These are phyloP conservation scores for Nicotiana obtusifolia DNA, from an alignment of 257 asterid species.

Conservation along the genomic window DNA sequence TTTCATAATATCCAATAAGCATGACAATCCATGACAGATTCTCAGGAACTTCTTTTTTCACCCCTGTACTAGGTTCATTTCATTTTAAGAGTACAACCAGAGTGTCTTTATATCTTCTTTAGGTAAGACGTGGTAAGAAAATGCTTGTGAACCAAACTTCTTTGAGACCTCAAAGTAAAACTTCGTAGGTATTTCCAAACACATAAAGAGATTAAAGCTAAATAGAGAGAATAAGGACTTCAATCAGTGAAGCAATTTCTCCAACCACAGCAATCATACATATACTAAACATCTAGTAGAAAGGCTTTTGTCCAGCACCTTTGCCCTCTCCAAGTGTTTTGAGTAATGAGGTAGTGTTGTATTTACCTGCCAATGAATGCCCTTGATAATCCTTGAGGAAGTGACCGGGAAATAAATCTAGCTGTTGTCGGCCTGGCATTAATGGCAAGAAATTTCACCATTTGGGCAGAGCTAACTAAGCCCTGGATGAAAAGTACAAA, in stretches of 20 bases:
- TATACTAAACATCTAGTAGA: neutral
- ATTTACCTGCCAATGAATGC: slow-evolving; percentile 85
- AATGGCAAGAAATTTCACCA: slow-evolving; percentile 70
- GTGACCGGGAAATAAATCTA: slow-evolving; percentile 74
- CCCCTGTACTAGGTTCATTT: neutral
- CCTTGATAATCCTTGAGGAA: slow-evolving; percentile 80
- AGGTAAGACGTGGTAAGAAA: neutral
- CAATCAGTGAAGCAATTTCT: neutral
- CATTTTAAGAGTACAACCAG: neutral
- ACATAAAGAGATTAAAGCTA: too few species aligned
- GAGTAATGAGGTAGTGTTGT: neutral
- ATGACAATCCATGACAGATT: neutral
- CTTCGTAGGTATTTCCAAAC: neutral
- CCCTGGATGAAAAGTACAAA: slow-evolving; percentile 53
- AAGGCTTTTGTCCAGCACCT: neutral
- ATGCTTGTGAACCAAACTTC: neutral
- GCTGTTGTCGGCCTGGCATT: slow-evolving; percentile 86
- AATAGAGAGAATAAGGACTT: neutral
- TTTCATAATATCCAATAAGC: neutral
- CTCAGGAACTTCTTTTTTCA: neutral
- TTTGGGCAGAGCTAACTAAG: slow-evolving; percentile 88
- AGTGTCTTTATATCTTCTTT: neutral
- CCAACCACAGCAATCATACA: neutral
- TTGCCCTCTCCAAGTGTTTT: neutral
- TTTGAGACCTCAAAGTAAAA: neutral